Evolutionary conservation across 805 yeast genomes (phyloP).

Genomic region (Candida hispaniensis): DNA sequence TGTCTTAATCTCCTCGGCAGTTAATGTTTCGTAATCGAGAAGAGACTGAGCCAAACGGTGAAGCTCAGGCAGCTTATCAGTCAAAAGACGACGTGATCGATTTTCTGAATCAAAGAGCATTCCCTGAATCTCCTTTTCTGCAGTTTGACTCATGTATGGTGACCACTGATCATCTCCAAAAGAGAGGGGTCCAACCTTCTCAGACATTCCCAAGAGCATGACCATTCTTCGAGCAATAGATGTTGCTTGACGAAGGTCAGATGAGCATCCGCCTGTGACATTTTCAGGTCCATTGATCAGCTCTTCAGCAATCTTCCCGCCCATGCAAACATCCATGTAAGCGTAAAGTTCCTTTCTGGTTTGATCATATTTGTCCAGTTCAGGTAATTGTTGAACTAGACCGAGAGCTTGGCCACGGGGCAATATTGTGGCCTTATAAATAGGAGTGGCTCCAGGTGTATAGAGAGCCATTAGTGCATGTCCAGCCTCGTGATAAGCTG

Average conservation of each 20-base stretch:
- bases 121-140: constrained; percentile 83
- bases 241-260: constrained; percentile 85
- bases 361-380: constrained; percentile 93
- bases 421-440: constrained; percentile 91
- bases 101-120: constrained; percentile 64
- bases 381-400: constrained; percentile 93
- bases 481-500: constrained; percentile 99
- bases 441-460: constrained; percentile 87
- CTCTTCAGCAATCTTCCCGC: constrained; percentile 97
- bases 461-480: constrained; percentile 97
- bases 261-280: constrained; percentile 91
- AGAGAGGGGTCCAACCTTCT: constrained; percentile 82
- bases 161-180: constrained; percentile 89
- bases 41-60: constrained; percentile 86
- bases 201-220: constrained; percentile 93
- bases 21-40: constrained; percentile 89
- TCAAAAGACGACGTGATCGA: constrained; percentile 62
- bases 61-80: constrained; percentile 55
- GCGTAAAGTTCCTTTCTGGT: constrained; percentile 85
- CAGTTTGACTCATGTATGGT: constrained; percentile 71
- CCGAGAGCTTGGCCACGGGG: constrained; percentile 97
- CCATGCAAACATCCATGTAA: constrained; percentile 94
- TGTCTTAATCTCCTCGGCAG: constrained; percentile 79
- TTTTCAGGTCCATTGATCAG: constrained; percentile 79
- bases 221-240: constrained; percentile 94